Base-by-base conservation (phyloP, 352 stramenopile genomes). In the Phytophthora ramorum region DNA sequence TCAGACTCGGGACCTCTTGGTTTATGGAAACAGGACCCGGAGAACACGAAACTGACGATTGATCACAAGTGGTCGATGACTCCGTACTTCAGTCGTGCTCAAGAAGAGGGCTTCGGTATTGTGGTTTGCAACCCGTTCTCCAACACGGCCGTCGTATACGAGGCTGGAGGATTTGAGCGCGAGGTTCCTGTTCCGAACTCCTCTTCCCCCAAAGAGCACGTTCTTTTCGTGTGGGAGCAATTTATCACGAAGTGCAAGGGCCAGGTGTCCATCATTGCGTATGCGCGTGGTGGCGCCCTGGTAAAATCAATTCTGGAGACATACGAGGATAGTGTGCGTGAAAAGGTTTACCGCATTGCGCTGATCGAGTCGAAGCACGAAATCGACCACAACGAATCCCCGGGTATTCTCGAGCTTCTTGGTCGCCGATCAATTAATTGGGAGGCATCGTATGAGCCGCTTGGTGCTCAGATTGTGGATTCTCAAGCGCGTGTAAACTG, bases 31-130 rank as follows among this genome's bases (percentile, higher is more conserved):
- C 89, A 96, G 69, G 87, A 96, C 51, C 66, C 79, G 4, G 82
- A 80, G 3, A 83, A 86, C 28, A 55, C 43, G n/a, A 73, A 73
- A 35, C 55, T 83, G 17, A 91, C 84, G 2, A 76, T 83, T 34
- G 78, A 96, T 49, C 87, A 97, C 71, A 93, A 93, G 58, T 97
- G 88, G 85, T 91, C 89, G 2, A 97, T 97, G 89, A 78, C 88
- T 19, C 79, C 79, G 20, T 96, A 94, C 65, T 85, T 96, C 20
- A 91, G 72, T 32, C 89, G 87, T 49, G 89, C 87, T 2, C 87
- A 95, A 73, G 84, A 93, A 66, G 89, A 96, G 60, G 89, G 89
- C 19, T 96, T 90, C 48, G 88, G 87, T 30, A 79, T 96, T 59
- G 73, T 96, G 30, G 79, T 95, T 44, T 96, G 87, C 70, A 96